Evolutionary conservation across 2,329 filamentous ascomycete genomes (phyloP).

Genomic region (Thielaviopsis musarum): DNA sequence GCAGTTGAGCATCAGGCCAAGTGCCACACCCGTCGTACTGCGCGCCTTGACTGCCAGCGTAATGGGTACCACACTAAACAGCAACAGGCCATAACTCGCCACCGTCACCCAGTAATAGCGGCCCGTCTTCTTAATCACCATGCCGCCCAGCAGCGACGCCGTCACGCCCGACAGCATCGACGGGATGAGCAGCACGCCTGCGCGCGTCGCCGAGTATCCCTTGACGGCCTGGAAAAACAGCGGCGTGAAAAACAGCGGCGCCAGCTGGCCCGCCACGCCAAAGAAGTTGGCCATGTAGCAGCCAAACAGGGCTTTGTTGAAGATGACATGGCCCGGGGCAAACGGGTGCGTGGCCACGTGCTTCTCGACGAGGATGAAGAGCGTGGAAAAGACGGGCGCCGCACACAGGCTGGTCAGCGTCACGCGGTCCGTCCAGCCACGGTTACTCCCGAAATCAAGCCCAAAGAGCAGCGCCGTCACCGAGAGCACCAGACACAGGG

Average conservation of each 20-base stretch:
- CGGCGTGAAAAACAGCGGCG: conserved; percentile 55
- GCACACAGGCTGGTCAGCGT: too few relatives aligned
- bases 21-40: neutral
- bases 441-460: neutral
- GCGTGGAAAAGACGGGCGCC: too few relatives aligned
- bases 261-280: conserved; percentile 36
- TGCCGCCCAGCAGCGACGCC: conserved; percentile 36
- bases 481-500: too few relatives aligned
- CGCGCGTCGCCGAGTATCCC: conserved; percentile 42
- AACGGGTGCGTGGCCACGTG: conserved; percentile 43
- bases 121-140: conserved; percentile 53
- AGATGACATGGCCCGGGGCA: conserved; percentile 56
- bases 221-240: conserved; percentile 62
- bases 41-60: neutral
- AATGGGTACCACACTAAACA: neutral
- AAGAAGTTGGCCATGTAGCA: conserved; percentile 56
- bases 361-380: too few relatives aligned
- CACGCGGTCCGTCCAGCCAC: neutral
- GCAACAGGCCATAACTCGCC: conserved; percentile 26
- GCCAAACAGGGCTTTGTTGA: conserved; percentile 44
- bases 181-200: conserved; percentile 29
- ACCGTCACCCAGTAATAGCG: conserved; percentile 55
- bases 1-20: neutral
- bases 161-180: conserved; percentile 39
- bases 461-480: too few relatives aligned